Evolutionary conservation across 768 basidiomycete species (phyloP).

Genomic region (Melanogaster broomeanus): DNA sequence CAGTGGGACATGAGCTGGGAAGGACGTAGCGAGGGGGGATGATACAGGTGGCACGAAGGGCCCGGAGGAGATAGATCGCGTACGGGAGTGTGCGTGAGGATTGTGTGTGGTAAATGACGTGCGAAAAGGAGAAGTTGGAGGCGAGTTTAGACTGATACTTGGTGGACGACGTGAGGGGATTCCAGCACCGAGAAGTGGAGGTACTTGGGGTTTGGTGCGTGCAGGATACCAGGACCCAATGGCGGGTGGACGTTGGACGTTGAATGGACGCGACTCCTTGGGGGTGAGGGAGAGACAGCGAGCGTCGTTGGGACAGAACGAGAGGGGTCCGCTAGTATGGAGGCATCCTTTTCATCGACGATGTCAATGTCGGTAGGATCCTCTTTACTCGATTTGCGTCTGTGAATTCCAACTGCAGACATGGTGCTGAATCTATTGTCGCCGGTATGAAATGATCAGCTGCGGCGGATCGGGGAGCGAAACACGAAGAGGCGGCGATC

Average conservation of each 20-base stretch:
- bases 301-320: constrained; percentile 6
- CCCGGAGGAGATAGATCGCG: constrained; percentile 36
- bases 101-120: constrained; percentile 20
- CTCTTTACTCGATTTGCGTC: constrained; percentile 48
- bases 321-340: constrained; percentile 1
- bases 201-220: constrained; percentile 15
- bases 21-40: constrained; percentile 32
- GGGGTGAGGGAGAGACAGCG: constrained; percentile 16
- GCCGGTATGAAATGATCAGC: not conserved
- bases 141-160: constrained; percentile 21
- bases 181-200: constrained; percentile 26
- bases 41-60: constrained; percentile 24
- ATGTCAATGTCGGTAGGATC: constrained; percentile 31
- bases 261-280: constrained; percentile 29
- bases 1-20: constrained; percentile 26
- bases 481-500: not conserved
- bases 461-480: not conserved
- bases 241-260: constrained; percentile 20
- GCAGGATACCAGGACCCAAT: constrained; percentile 23
- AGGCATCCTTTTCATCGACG: constrained; percentile 4
- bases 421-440: constrained; percentile 1
- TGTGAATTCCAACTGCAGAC: constrained; percentile 37
- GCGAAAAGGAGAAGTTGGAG: constrained; percentile 35
- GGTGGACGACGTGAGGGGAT: constrained; percentile 28
- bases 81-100: constrained; percentile 23